A percentile compares a stretch with the other conserved stretches of the same genome.
Evolutionary conservation across 108 stramenopile species (phyloP).

Genomic region (Hondaea fermentalgiana): DNA sequence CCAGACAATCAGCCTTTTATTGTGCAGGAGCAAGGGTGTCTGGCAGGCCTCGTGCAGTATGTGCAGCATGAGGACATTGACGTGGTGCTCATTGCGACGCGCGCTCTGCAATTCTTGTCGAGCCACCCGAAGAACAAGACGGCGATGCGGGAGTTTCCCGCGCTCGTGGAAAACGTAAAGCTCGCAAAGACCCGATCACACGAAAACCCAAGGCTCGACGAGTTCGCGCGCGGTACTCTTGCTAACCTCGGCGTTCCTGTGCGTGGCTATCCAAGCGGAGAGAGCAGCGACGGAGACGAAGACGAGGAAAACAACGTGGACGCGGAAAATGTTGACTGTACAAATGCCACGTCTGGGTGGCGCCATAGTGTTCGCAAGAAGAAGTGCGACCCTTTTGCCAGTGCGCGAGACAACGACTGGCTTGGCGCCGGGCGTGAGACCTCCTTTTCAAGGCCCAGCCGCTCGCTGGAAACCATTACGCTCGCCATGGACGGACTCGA

Average conservation of each 20-base stretch:
- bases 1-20: constrained; percentile 13
- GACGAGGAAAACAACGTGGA: not conserved
- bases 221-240: not conserved
- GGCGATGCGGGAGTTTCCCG: not conserved
- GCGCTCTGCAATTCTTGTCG: constrained; percentile 8
- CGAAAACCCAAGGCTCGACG: not conserved
- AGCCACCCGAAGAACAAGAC: not conserved
- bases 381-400: not conserved
- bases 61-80: constrained; percentile 17
- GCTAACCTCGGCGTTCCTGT: not conserved
- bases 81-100: not conserved
- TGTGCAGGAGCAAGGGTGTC: not conserved
- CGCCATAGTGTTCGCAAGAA: not conserved
- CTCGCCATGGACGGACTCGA: not conserved
- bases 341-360: too few relatives aligned
- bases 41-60: constrained; percentile 1
- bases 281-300: not conserved
- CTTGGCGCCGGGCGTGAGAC: not conserved
- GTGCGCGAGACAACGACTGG: not conserved
- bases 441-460: not conserved
- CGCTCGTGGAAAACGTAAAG: not conserved
- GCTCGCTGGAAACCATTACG: not conserved
- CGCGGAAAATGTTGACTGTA: too few relatives aligned
- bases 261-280: not conserved
- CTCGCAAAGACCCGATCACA: not conserved